Base-by-base conservation (phyloP, 2,329 filamentous ascomycete species). In the Chrysoporthe puriensis region DNA sequence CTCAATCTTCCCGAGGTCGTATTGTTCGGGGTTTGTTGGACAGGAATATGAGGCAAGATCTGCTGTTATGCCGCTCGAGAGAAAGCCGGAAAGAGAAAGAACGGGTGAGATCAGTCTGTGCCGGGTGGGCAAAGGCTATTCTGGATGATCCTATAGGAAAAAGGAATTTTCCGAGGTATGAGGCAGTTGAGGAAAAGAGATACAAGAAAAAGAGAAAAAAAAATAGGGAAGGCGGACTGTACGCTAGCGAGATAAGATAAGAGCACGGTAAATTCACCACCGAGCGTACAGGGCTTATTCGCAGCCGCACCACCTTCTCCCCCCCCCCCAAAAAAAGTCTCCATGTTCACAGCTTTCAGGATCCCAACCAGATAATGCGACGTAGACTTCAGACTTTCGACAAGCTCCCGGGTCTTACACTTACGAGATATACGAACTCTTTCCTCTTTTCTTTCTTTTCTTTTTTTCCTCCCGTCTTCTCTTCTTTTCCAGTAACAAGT, bases 171-270 rank as follows among this genome's bases (percentile, higher is more conserved):
- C 57, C 60, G 57, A 64, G 60, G 43, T 46, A 9, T n/a, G 32
- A 43, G 46, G 8, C 18, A 26, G 21, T 13, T 42, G 34, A 13
- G 16, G 18, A 13, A 5, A 50, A 8, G 11, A 26, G 11, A 13
- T 16, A 21, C 9, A 6, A 9, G 42, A 61, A 44, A 32, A 8
- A 16, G 46, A 58, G 32, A 16, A 18, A 48, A n/a, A 18, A 48
- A 48, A 2, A 61, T 48, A 69, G 67, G 64, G 60, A 64, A 62
- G 36, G 46, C 46, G 60, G 58, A 43, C 60, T 60, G 13, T 40
- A 52, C 57, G 62, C 58, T 32, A 52, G 42, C 56, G 26, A 64
- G 66, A 62, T 65, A 65, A 69, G 68, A 68, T 68, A 68, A 64
- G 68, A 60, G 7, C 9, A 42, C 11, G 46, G n/a, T 40, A 62